These are phyloP conservation scores for Gonium pectorale DNA, from an alignment of 139 green algal genomes.

Conservation along the genomic window DNA sequence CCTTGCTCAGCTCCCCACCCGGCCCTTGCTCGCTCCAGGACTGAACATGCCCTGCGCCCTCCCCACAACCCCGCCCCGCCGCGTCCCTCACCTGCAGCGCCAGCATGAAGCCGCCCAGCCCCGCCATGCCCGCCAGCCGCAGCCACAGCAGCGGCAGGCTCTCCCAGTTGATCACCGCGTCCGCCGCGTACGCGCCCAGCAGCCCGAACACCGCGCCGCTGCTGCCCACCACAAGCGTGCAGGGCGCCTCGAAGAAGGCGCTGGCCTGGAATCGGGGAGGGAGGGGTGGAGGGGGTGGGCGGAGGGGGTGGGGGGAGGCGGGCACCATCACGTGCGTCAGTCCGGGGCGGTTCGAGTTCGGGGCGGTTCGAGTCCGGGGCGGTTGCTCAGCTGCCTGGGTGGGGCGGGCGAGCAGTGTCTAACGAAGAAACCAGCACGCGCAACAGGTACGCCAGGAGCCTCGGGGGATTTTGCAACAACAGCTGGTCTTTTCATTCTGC, in stretches of 20 bases:
- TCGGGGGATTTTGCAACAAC: not conserved
- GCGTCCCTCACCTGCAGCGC: constrained; percentile 24
- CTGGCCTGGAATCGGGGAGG: not conserved
- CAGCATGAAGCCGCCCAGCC: constrained; percentile 9
- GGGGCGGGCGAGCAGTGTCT: too few species aligned
- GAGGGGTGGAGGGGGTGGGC: not conserved
- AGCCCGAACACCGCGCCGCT: constrained; percentile 47
- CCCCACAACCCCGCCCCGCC: not conserved
- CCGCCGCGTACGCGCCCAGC: constrained; percentile 43
- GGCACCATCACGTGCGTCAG: not conserved
- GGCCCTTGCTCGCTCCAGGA: not conserved
- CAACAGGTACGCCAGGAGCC: not conserved
- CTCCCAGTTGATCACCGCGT: constrained; percentile 70
- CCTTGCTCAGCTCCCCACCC: not conserved
- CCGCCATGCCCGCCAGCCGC: constrained; percentile 47
- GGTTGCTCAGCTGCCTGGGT: not conserved
- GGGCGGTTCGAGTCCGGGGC: not conserved
- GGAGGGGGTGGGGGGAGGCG: not conserved
- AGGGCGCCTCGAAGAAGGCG: constrained; percentile 36
- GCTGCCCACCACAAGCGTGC: constrained; percentile 46
- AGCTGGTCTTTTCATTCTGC: not conserved
- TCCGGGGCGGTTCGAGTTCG: not conserved
- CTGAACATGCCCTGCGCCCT: not conserved
- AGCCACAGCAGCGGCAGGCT: constrained; percentile 65
- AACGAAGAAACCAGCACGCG: not conserved